A percentile compares a stretch with the other conserved stretches of the same genome.
phyloP scores from a whole-genome alignment of 2,329 filamentous ascomycete genomes.

The Colletotrichum sp. region DNA sequence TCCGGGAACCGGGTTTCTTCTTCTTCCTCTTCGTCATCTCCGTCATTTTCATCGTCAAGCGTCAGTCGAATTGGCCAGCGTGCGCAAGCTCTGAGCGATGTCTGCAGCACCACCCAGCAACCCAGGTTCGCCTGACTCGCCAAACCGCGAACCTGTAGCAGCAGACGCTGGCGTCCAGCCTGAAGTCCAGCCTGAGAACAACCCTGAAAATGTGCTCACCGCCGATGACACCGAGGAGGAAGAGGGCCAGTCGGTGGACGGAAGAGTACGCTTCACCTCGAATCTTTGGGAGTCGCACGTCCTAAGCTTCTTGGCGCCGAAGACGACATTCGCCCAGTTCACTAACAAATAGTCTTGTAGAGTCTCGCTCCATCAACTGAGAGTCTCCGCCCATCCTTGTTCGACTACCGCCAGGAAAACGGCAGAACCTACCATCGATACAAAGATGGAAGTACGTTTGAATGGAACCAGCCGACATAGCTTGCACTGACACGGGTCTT shows the following conservation, averaged over 20 bases:
- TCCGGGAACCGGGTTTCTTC: background rate
- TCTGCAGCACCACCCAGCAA: background rate
- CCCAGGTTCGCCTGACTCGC: background rate
- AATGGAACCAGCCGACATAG: background rate
- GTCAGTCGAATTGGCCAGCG: background rate
- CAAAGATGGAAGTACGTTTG: background rate
- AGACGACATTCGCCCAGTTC: background rate
- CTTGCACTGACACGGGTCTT: background rate
- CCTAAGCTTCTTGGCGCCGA: background rate
- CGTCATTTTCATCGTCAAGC: background rate
- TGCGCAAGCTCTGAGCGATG: background rate
- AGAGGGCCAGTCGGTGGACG: background rate
- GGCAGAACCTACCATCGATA: conserved; percentile 41
- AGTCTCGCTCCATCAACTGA: background rate
- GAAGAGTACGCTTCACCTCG: background rate
- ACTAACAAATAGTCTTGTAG: background rate
- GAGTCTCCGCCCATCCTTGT: conserved; percentile 23
- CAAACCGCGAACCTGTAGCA: background rate
- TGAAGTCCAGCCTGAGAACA: background rate
- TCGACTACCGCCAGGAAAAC: conserved; percentile 39
- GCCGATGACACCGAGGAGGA: background rate
- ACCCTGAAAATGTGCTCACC: background rate
- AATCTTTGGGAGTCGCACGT: background rate
- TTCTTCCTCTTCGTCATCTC: background rate
- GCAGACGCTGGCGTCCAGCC: background rate